These are phyloP conservation scores for Saccharomyces hybrid DNA, from an alignment of 1,139 yeast species.

Conservation along the genomic window DNA sequence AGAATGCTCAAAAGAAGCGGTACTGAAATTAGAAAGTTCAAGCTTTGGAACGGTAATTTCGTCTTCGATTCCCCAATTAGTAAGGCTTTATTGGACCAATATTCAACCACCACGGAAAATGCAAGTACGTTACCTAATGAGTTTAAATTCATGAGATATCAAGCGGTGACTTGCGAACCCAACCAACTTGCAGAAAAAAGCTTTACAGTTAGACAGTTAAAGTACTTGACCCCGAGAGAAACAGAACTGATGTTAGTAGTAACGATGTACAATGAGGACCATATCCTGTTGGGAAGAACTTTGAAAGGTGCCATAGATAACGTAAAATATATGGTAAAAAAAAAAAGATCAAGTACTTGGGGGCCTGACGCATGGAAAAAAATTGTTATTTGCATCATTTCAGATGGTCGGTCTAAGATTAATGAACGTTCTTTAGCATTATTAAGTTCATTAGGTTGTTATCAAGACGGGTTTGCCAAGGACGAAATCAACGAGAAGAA, in stretches of 20 bases:
- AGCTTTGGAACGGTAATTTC: conserved; percentile 48
- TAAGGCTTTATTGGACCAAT: conserved; percentile 44
- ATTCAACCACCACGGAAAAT: conserved; percentile 35
- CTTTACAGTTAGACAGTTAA: conserved; percentile 68
- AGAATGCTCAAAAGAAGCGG: conserved; percentile 18
- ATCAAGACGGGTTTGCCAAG: conserved; percentile 90
- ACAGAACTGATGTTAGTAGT: conserved; percentile 84
- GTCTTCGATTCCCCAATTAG: conserved; percentile 63
- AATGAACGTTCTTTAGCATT: conserved; percentile 76
- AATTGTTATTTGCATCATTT: conserved; percentile 78
- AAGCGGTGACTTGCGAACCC: conserved; percentile 79
- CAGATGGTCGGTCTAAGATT: conserved; percentile 92
- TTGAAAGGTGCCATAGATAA: conserved; percentile 90
- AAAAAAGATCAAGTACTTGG: conserved; percentile 61
- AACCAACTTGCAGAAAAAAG: conserved; percentile 69
- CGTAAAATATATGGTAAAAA: conserved; percentile 71
- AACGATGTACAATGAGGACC: conserved; percentile 93
- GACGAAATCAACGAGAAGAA: conserved; percentile 80
- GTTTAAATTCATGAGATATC: conserved; percentile 71
- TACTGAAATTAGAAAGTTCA: conserved; percentile 28
- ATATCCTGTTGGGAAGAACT: conserved; percentile 78
- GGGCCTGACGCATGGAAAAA: conserved; percentile 92
- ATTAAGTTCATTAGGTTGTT: conserved; percentile 86
- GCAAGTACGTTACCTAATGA: conserved; percentile 53
- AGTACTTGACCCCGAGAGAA: conserved; percentile 58